Conservation (phyloP, 805 yeast species). For the Ogataea parapolymorpha region DNA sequence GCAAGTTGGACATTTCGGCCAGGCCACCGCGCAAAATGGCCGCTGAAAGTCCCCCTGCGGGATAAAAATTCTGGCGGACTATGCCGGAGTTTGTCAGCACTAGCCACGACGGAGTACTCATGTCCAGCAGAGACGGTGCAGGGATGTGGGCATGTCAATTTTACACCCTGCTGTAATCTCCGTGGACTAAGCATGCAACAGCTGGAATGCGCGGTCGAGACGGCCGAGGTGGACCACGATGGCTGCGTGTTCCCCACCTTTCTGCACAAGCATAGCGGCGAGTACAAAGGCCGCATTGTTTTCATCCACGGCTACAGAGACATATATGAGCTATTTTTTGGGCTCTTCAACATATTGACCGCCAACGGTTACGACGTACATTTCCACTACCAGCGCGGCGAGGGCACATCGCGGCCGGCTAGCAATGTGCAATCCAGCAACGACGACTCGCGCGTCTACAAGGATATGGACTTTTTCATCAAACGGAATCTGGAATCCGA, state of each 20-base stretch:
- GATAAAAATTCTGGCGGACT: conserved; percentile 6
- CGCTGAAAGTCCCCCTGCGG: conserved; percentile 1
- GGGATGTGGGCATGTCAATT: not conserved
- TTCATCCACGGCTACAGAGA: conserved; percentile 76
- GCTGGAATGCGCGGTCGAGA: not conserved
- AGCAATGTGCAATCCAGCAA: conserved; percentile 54
- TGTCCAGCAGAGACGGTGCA: conserved; percentile 3
- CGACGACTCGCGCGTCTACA: conserved; percentile 51
- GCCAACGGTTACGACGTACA: conserved; percentile 59
- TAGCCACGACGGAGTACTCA: conserved; percentile 6
- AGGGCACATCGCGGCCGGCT: conserved; percentile 57
- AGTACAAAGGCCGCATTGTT: conserved; percentile 50
- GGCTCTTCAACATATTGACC: conserved; percentile 51
- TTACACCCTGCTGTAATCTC: not conserved
- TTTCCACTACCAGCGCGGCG: conserved; percentile 73
- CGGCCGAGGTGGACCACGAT: conserved; percentile 11
- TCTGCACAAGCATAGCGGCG: conserved; percentile 13
- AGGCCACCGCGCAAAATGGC: conserved; percentile 1
- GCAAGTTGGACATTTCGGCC: conserved; percentile 10
- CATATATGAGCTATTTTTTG: conserved; percentile 44
- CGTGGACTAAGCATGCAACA: not conserved
- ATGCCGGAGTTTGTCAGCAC: conserved; percentile 9
- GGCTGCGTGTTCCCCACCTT: conserved; percentile 25
- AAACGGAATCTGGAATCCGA: conserved; percentile 34
- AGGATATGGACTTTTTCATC: conserved; percentile 59